Evolutionary conservation across 371 early-diverging fungal species (phyloP), one percentile per base, ranked within the genome.

Genomic region (Syncephalastrum racemosum): DNA sequence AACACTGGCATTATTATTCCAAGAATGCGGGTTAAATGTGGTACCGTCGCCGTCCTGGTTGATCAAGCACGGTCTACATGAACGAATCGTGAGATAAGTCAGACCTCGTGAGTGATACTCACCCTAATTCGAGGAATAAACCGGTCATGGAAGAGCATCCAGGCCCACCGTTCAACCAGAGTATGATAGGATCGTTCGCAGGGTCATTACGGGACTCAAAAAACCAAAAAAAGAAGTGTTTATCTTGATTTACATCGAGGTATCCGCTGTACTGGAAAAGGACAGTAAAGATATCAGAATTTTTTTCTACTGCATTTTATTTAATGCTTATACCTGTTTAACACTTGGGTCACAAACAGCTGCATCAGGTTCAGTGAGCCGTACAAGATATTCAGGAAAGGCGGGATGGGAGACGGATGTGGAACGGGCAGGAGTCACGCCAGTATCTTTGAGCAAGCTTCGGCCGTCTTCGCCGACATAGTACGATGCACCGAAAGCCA

Each of bases 91-190:
- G 24, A 19, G 22, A 45, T 16, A n/a, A 40, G 15, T 47, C 18
- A 25, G 24, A 27, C 4, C 20, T 22, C 7, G 7, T 24, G 31
- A 40, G 54, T 23, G 16, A 46, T 14, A 44, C 22, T 67, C 65
- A 74, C 78, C 89, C 89, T 13, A 89, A 80, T 70, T 90, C 90
- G 81, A 86, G 85, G 50, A 90, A 75, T 22, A 89, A 71, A 15
- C 89, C 89, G 14, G 85, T 83, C 55, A 88, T 72, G 14, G 89
- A 87, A 53, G 85, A 85, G 73, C 89, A 91, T n/a, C 91, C 90
- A 4, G 89, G 89, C n/a, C 89, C 89, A 44, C 90, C 90, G 55
- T 88, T 89, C 24, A 90, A 64, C 90, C 90, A 90, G 16, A 90
- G 75, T 7, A 90, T 63, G 15, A 91, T 59, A 5, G 91, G 90